These are phyloP conservation scores for Penicillium atrosanguineum DNA, from an alignment of 495 filamentous ascomycete genomes.

Conservation along the genomic window DNA sequence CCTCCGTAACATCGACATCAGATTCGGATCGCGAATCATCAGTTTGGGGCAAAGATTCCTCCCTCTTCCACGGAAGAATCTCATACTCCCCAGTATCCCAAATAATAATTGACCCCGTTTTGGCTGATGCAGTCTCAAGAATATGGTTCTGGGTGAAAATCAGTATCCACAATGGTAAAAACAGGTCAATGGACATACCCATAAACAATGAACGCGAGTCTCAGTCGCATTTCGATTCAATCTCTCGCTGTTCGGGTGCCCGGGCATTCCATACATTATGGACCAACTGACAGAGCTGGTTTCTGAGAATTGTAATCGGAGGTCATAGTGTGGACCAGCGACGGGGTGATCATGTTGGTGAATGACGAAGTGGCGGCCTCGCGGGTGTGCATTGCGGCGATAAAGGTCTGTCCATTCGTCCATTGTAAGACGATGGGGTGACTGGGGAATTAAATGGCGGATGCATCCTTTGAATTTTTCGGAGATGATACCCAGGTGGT, in stretches of 20 bases:
- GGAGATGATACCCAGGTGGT: conserved; percentile 55
- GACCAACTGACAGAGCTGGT: conserved; percentile 63
- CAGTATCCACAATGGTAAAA: not conserved
- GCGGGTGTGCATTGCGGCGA: conserved; percentile 39
- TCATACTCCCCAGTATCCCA: conserved; percentile 71
- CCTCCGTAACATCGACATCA: conserved; percentile 3
- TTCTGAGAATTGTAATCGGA: conserved; percentile 64
- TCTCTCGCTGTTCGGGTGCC: conserved; percentile 57
- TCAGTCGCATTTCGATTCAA: conserved; percentile 63
- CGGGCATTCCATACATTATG: conserved; percentile 65
- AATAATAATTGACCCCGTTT: conserved; percentile 63
- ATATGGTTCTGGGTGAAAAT: conserved; percentile 55
- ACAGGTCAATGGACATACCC: conserved; percentile 43
- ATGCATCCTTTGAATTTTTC: conserved; percentile 32
- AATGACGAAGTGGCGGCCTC: conserved; percentile 61
- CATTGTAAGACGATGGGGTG: conserved; percentile 40
- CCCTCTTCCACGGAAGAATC: conserved; percentile 46
- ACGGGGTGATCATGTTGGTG: conserved; percentile 71
- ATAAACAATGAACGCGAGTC: conserved; percentile 64
- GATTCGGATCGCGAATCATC: conserved; percentile 42
- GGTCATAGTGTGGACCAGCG: conserved; percentile 62
- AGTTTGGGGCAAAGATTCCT: conserved; percentile 34
- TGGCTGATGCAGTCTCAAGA: conserved; percentile 58
- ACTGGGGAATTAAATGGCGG: conserved; percentile 6
- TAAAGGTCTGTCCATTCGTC: conserved; percentile 52